Evolutionary conservation across 371 early-diverging fungal species (phyloP).

Genomic region (Blakeslea trispora): DNA sequence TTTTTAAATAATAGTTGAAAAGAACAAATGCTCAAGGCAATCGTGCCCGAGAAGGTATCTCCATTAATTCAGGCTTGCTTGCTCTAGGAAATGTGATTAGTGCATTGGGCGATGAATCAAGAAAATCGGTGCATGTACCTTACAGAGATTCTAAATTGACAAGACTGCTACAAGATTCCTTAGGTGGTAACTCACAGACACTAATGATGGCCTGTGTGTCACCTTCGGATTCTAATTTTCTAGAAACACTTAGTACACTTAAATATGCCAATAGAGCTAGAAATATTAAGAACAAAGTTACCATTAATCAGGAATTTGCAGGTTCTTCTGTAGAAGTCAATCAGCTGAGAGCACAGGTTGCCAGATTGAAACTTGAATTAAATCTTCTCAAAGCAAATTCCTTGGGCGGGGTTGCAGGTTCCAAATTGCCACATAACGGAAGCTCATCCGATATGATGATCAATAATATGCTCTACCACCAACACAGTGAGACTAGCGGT

Average conservation of each 20-base stretch:
- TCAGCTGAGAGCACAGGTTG: constrained; percentile 66
- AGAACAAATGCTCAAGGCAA: constrained; percentile 73
- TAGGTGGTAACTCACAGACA: constrained; percentile 92
- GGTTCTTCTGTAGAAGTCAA: constrained; percentile 64
- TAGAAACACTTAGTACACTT: constrained; percentile 90
- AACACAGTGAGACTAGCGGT: constrained; percentile 20
- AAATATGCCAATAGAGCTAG: constrained; percentile 88
- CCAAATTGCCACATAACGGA: constrained; percentile 12
- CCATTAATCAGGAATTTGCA: constrained; percentile 43
- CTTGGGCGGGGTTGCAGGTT: neutral
- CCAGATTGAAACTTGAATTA: constrained; percentile 64
- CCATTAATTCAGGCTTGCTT: constrained; percentile 95
- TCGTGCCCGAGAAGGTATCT: constrained; percentile 95
- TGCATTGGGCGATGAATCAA: constrained; percentile 87
- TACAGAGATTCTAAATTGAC: constrained; percentile 94
- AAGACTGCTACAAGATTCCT: constrained; percentile 89
- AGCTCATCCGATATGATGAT: constrained; percentile 21
- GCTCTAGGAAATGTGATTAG: constrained; percentile 98
- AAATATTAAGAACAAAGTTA: constrained; percentile 80
- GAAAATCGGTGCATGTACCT: constrained; percentile 77
- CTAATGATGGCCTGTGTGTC: constrained; percentile 93
- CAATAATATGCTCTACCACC: constrained; percentile 21
- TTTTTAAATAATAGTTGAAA: constrained; percentile 35
- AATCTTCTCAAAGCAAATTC: constrained; percentile 35
- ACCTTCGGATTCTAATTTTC: constrained; percentile 74